Conservation (phyloP, 164 flowering plant species). For the Cinnamomum micranthum region DNA sequence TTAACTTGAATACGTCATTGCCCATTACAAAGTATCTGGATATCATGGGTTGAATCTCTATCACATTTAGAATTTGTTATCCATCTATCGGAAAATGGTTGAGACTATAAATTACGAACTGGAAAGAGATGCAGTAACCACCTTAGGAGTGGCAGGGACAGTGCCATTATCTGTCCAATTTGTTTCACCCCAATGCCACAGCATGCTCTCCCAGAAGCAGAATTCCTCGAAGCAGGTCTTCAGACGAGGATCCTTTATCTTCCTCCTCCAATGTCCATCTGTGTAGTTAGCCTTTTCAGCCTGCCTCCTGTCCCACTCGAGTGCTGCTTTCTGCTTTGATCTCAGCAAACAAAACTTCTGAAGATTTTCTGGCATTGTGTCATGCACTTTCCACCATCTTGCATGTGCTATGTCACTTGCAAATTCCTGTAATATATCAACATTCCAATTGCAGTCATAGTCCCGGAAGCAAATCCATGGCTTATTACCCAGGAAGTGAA, state of each 20-base stretch:
- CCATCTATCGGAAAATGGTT: neutral
- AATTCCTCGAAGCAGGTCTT: constrained; percentile 51
- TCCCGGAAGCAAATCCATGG: constrained; percentile 96
- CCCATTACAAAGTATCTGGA: neutral
- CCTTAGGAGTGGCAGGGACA: constrained; percentile 20
- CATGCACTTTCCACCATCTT: constrained; percentile 89
- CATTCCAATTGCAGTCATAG: constrained; percentile 93
- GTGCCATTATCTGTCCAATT: constrained; percentile 65
- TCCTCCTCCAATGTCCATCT: constrained; percentile 83
- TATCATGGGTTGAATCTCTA: neutral
- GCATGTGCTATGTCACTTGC: constrained; percentile 85
- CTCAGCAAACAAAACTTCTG: constrained; percentile 75
- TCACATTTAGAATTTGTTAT: neutral
- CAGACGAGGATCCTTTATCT: constrained; percentile 53
- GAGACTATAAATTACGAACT: constrained; percentile 18
- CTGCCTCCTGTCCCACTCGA: constrained; percentile 92
- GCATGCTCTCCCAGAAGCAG: constrained; percentile 77
- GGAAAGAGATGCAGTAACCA: constrained; percentile 28
- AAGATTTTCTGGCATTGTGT: constrained; percentile 75
- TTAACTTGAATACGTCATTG: neutral
- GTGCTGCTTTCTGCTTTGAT: constrained; percentile 77
- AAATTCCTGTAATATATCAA: constrained; percentile 68
- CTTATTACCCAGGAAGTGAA: constrained; percentile 80
- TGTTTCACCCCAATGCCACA: constrained; percentile 76
- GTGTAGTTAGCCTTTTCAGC: constrained; percentile 77